Conservation (phyloP, 2,329 filamentous ascomycete species). For the Paecilomyces variotii region DNA sequence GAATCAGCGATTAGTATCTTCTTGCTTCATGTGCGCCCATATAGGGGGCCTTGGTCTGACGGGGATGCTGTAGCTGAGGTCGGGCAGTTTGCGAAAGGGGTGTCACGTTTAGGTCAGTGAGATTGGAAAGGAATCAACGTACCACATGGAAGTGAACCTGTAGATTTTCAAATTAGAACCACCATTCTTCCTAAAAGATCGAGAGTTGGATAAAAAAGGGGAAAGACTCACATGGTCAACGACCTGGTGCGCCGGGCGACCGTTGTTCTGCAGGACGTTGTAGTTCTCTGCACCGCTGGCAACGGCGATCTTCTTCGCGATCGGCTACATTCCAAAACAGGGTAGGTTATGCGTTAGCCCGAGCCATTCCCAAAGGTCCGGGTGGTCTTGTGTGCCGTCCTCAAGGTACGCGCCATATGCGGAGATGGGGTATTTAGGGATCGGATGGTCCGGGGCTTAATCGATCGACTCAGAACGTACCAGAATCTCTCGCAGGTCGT, state of each 20-base stretch:
- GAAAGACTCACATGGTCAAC: conserved; percentile 70
- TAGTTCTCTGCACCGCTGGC: conserved; percentile 73
- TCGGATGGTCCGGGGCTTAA: not conserved
- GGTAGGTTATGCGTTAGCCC: conserved; percentile 1
- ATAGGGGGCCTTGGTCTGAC: not conserved
- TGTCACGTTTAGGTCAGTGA: not conserved
- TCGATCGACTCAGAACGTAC: conserved; percentile 38
- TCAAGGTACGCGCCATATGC: conserved; percentile 9
- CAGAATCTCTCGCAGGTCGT: conserved; percentile 72
- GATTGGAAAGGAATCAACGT: conserved; percentile 21
- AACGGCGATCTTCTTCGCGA: conserved; percentile 76
- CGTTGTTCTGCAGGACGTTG: conserved; percentile 97
- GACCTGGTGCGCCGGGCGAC: conserved; percentile 78
- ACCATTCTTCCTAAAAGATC: not conserved
- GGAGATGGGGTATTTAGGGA: not conserved
- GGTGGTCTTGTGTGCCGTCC: conserved; percentile 1
- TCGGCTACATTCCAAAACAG: conserved; percentile 44
- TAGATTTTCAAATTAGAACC: not conserved
- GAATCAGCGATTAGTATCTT: not conserved
- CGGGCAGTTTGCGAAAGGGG: not conserved
- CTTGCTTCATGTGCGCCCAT: not conserved
- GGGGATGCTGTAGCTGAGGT: not conserved
- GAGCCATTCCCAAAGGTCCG: not conserved
- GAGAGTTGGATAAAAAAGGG: conserved; percentile 2
- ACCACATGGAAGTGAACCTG: conserved; percentile 93